phyloP scores from a whole-genome alignment of 192 early-diverging fungal genomes.

The Dissophora globulifera region DNA sequence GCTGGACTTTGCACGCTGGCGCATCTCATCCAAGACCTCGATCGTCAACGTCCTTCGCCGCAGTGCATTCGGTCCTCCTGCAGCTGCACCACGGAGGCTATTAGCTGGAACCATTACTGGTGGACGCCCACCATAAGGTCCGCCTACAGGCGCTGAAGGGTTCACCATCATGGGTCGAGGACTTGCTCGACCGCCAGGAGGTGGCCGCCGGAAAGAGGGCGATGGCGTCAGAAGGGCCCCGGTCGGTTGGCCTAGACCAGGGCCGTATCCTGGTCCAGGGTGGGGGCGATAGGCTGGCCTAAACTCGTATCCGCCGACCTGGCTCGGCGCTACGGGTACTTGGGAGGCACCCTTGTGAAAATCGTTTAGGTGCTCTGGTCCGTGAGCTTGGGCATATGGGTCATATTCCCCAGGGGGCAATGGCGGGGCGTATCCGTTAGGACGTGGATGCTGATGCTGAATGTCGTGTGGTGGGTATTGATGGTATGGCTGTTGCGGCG shows the following conservation, averaged over 20 bases:
- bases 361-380: constrained; percentile 39
- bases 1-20: constrained; percentile 61
- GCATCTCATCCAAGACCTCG: constrained; percentile 47
- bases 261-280: constrained; percentile 10
- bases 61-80: constrained; percentile 16
- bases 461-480: constrained; percentile 27
- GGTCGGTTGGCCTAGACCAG: constrained; percentile 4
- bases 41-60: constrained; percentile 29
- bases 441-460: constrained; percentile 13
- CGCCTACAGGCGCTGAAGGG: not conserved
- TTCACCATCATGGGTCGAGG: constrained; percentile 21
- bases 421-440: not conserved
- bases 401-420: constrained; percentile 21
- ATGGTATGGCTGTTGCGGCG: constrained; percentile 9
- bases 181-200: constrained; percentile 31
- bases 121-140: constrained; percentile 7
- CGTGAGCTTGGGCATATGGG: constrained; percentile 38
- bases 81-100: constrained; percentile 10
- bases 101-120: not conserved
- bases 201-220: constrained; percentile 29
- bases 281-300: constrained; percentile 10
- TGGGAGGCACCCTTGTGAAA: no score
- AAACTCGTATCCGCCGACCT: constrained; percentile 7
- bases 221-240: constrained; percentile 33
- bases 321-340: no score